Evolutionary conservation across 306 rosid genomes (phyloP).

Genomic region (Dryas octopetala): DNA sequence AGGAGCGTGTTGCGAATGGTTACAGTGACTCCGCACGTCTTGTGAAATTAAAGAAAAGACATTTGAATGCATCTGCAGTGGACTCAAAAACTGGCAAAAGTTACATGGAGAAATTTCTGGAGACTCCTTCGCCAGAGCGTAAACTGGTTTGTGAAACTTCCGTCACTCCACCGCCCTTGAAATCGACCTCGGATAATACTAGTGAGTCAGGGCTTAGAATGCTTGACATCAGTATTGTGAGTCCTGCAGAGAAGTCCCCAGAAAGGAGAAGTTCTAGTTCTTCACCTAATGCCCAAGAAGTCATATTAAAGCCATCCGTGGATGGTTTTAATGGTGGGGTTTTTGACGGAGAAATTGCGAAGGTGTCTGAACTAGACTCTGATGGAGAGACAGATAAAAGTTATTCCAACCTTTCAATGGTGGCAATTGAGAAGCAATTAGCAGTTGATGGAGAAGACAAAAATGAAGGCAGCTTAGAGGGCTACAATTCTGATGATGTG

Average conservation of each 20-base stretch:
- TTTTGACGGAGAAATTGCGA: slow-evolving; percentile 33
- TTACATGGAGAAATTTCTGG: slow-evolving; percentile 79
- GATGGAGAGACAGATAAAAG: slow-evolving; percentile 39
- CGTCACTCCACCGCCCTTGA: slow-evolving; percentile 37
- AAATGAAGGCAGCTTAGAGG: slow-evolving; percentile 43
- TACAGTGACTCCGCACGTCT: slow-evolving; percentile 66
- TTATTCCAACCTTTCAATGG: slow-evolving; percentile 37
- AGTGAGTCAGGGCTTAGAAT: slow-evolving; percentile 61
- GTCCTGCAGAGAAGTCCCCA: slow-evolving; percentile 50
- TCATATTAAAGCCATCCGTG: slow-evolving; percentile 34
- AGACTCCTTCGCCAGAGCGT: slow-evolving; percentile 55
- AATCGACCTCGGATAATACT: slow-evolving; percentile 39
- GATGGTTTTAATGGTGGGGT: slow-evolving; percentile 30
- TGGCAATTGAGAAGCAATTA: slow-evolving; percentile 37
- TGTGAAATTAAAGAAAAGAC: slow-evolving; percentile 76
- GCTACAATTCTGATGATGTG: slow-evolving; percentile 63
- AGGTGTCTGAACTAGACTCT: slow-evolving; percentile 43
- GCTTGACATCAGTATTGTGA: slow-evolving; percentile 63
- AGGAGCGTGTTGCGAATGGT: slow-evolving; percentile 79
- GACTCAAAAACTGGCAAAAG: slow-evolving; percentile 65
- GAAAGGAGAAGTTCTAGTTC: slow-evolving; percentile 49
- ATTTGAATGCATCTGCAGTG: slow-evolving; percentile 55
- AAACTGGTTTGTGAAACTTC: slow-evolving; percentile 60
- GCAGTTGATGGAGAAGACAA: slow-evolving; percentile 48
- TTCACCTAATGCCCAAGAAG: slow-evolving; percentile 48